A percentile compares a stretch with the other conserved stretches of the same genome.
These are phyloP conservation scores for Warburgia ugandensis DNA, from an alignment of 164 flowering plant genomes.

Conservation along the genomic window DNA sequence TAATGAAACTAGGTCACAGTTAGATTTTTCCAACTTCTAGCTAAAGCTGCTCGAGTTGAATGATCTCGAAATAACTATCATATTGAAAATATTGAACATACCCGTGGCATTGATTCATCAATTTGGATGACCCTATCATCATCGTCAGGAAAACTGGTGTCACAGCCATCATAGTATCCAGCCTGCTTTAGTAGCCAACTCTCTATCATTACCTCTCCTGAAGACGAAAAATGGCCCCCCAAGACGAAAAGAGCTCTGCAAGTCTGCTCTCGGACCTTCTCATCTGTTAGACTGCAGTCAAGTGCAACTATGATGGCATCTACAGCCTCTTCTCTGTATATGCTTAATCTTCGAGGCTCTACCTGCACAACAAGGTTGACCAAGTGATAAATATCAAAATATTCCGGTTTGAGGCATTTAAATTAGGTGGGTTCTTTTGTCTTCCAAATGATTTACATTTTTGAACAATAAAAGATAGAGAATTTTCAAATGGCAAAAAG, in stretches of 20 bases:
- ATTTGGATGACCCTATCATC: constrained; percentile 14
- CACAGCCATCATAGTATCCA: constrained; percentile 26
- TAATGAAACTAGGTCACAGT: no score
- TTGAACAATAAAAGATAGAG: no score
- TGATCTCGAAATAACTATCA: no score
- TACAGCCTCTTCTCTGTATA: constrained; percentile 60
- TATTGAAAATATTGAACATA: constrained; percentile 9
- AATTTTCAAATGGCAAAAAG: no score
- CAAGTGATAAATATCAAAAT: constrained; percentile 1
- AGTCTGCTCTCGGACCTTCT: constrained; percentile 32
- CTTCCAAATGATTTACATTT: no score
- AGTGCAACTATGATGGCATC: constrained; percentile 49
- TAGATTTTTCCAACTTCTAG: no score
- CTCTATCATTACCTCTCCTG: constrained; percentile 34
- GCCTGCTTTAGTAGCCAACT: constrained; percentile 42
- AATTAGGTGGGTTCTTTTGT: no score
- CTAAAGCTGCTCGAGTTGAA: no score
- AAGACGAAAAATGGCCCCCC: constrained; percentile 42
- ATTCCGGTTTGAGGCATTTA: no score
- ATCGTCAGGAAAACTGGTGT: constrained; percentile 12
- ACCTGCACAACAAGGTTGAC: constrained; percentile 30
- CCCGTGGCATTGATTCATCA: constrained; percentile 22
- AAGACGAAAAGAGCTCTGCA: constrained; percentile 55
- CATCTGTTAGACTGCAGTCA: constrained; percentile 41
- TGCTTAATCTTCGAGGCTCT: constrained; percentile 32